Conservation (phyloP, 108 stramenopile species). For the Nitzschia sp. region DNA sequence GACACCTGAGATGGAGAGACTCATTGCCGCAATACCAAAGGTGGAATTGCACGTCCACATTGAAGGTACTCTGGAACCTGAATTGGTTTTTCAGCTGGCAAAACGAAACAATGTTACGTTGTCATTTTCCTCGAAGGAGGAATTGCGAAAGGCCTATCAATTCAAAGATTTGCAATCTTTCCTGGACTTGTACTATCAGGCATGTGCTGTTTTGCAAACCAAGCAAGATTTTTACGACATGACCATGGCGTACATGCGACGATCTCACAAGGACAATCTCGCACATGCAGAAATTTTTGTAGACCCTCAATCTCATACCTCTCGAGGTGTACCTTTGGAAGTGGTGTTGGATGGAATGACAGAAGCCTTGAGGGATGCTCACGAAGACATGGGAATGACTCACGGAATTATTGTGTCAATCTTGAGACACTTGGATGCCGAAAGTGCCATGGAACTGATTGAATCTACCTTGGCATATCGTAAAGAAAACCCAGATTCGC, state of each 20-base stretch:
- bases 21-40: constrained; percentile 35
- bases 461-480: constrained; percentile 22
- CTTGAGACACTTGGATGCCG: constrained; percentile 32
- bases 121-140: constrained; percentile 20
- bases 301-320: constrained; percentile 45
- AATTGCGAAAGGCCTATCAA: constrained; percentile 31
- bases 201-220: constrained; percentile 24
- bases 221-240: constrained; percentile 44
- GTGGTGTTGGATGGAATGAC: constrained; percentile 29
- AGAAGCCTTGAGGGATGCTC: constrained; percentile 26
- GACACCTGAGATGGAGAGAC: constrained; percentile 11
- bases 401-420: constrained; percentile 37
- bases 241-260: constrained; percentile 35
- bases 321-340: constrained; percentile 38
- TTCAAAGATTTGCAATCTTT: constrained; percentile 38
- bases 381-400: constrained; percentile 25
- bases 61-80: constrained; percentile 49
- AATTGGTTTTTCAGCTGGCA: constrained; percentile 32
- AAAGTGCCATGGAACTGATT: constrained; percentile 25
- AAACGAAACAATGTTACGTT: constrained; percentile 31
- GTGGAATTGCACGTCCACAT: constrained; percentile 48
- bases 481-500: constrained; percentile 16
- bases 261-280: constrained; percentile 32
- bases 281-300: constrained; percentile 47
- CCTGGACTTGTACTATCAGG: constrained; percentile 41